Evolutionary conservation across 805 yeast species (phyloP).

Genomic region (Candida argentea): DNA sequence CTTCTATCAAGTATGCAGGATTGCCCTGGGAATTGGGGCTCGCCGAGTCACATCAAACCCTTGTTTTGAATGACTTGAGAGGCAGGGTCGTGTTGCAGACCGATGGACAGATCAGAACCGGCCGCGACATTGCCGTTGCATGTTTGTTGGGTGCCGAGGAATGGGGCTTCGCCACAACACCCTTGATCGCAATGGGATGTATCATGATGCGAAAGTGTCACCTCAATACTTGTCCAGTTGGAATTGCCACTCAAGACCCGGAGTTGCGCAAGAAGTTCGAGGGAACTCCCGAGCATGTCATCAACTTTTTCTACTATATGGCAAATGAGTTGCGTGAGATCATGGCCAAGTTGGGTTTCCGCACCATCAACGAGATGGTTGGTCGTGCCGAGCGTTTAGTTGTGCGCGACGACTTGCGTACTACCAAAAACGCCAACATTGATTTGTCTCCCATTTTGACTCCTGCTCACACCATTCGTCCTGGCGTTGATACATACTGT

Average conservation of each 20-base stretch:
- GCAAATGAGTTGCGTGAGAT: slow-evolving; percentile 84
- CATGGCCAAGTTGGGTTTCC: slow-evolving; percentile 93
- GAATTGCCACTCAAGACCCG: slow-evolving; percentile 98
- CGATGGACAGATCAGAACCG: slow-evolving; percentile 97
- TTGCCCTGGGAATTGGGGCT: slow-evolving; percentile 98
- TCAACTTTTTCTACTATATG: slow-evolving; percentile 92
- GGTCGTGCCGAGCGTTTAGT: slow-evolving; percentile 89
- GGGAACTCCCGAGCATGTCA: slow-evolving; percentile 98
- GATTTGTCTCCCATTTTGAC: slow-evolving; percentile 91
- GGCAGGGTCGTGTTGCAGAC: slow-evolving; percentile 94
- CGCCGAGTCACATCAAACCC: slow-evolving; percentile 96
- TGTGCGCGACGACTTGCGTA: slow-evolving; percentile 77
- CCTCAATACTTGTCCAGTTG: slow-evolving; percentile 91
- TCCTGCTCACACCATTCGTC: slow-evolving; percentile 93
- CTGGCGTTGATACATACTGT: slow-evolving; percentile 91
- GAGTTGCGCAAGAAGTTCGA: slow-evolving; percentile 81
- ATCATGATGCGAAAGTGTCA: slow-evolving; percentile 95
- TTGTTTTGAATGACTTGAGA: slow-evolving; percentile 90
- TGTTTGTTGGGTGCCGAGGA: slow-evolving; percentile 96
- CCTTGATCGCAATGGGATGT: slow-evolving; percentile 95
- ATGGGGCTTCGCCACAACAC: slow-evolving; percentile 97
- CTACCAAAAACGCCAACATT: slow-evolving; percentile 82
- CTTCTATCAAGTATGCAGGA: slow-evolving; percentile 95
- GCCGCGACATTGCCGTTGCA: slow-evolving; percentile 94
- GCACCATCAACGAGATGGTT: slow-evolving; percentile 95